Conservation (phyloP, 805 yeast genomes). For the Lachancea waltii region DNA sequence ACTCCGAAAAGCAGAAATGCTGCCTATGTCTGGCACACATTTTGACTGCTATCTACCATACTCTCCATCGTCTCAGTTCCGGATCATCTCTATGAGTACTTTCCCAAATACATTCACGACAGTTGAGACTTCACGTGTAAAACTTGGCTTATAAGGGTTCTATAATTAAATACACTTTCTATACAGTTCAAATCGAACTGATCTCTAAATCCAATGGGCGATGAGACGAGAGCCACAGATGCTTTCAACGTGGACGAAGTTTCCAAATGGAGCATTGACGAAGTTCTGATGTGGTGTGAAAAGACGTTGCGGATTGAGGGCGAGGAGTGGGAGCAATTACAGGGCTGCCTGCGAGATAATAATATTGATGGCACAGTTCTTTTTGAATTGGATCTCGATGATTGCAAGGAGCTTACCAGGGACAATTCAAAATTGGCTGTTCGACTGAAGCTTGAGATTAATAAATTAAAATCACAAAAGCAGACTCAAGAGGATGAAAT, state of each 20-base stretch:
- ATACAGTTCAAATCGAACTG: no score
- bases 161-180: no score
- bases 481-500: conserved; percentile 31
- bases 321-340: conserved; percentile 13
- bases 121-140: no score
- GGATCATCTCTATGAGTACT: no score
- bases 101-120: no score
- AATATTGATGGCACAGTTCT: conserved; percentile 53
- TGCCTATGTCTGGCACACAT: no score
- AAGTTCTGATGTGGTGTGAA: conserved; percentile 24
- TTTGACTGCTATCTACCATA: no score
- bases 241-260: background rate
- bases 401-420: conserved; percentile 69
- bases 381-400: conserved; percentile 60
- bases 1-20: no score
- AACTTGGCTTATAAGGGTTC: no score
- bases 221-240: background rate
- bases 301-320: conserved; percentile 14
- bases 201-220: background rate
- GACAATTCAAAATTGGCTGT: conserved; percentile 49
- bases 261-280: conserved; percentile 22
- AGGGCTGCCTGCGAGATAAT: conserved; percentile 15
- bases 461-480: conserved; percentile 36
- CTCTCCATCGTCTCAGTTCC: no score
- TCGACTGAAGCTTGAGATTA: conserved; percentile 51